phyloP scores from a whole-genome alignment of 768 basidiomycete genomes.

The Xerocomellus intermedius region DNA sequence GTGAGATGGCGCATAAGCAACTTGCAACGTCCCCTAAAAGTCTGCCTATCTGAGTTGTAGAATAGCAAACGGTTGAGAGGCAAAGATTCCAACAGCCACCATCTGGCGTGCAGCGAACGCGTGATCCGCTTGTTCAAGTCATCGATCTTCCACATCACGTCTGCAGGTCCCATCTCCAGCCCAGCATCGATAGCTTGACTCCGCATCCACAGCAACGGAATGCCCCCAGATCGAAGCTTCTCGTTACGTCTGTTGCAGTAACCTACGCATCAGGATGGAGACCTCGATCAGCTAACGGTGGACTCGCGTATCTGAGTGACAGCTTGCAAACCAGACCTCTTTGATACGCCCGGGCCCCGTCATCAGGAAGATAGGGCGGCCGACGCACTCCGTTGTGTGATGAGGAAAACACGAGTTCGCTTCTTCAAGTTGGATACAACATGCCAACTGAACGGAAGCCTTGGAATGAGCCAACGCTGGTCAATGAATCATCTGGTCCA shows the following conservation, averaged over 20 bases:
- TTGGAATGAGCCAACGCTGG: too few species aligned
- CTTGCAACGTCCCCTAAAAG: constrained; percentile 12
- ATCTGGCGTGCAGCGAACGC: constrained; percentile 9
- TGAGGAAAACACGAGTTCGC: too few species aligned
- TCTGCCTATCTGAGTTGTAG: constrained; percentile 25
- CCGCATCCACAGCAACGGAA: constrained; percentile 34
- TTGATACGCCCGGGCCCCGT: constrained; percentile 34
- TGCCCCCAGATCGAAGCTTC: constrained; percentile 27
- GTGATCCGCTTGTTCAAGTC: constrained; percentile 26
- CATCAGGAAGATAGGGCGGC: neutral
- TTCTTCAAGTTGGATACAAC: too few species aligned
- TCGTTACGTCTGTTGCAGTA: constrained; percentile 25
- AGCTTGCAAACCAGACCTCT: constrained; percentile 45
- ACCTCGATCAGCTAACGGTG: neutral
- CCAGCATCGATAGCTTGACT: constrained; percentile 29
- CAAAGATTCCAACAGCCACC: constrained; percentile 27
- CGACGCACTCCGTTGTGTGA: too few species aligned
- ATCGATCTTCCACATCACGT: constrained; percentile 29
- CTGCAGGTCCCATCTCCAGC: constrained; percentile 19
- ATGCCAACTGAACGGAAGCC: too few species aligned
- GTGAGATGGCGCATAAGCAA: constrained; percentile 6
- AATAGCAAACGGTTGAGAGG: constrained; percentile 29
- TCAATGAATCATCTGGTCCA: too few species aligned
- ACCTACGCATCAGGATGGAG: neutral
- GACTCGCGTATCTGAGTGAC: constrained; percentile 40